These are phyloP conservation scores for Rhodotorula sp. DNA, from an alignment of 1,284 basidiomycete species.

Conservation along the genomic window DNA sequence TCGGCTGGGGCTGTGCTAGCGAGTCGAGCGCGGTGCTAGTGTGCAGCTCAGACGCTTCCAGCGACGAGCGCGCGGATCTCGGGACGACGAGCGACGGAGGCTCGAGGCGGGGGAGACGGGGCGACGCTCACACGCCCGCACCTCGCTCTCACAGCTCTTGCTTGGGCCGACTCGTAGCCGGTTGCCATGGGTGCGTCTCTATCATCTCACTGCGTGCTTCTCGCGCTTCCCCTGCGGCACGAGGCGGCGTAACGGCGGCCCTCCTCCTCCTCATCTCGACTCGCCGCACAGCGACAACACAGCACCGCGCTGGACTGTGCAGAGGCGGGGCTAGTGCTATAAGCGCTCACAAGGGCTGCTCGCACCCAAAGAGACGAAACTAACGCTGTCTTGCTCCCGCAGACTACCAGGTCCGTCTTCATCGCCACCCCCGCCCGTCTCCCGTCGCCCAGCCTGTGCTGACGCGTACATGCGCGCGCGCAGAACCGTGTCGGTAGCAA, in stretches of 20 bases:
- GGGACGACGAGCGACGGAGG: too few species aligned
- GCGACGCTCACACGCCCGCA: too few species aligned
- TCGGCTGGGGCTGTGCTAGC: too few species aligned
- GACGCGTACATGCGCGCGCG: neutral
- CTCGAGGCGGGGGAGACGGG: too few species aligned
- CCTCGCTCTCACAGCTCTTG: too few species aligned
- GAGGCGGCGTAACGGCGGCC: neutral
- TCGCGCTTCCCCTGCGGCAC: neutral
- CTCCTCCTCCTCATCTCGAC: neutral
- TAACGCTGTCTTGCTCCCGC: neutral
- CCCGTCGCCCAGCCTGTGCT: neutral
- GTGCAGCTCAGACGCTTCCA: too few species aligned
- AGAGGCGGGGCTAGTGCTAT: too few species aligned
- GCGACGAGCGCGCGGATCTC: too few species aligned
- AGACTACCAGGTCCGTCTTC: conserved; percentile 12
- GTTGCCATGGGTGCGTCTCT: neutral
- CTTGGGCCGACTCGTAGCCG: too few species aligned
- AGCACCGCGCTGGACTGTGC: neutral
- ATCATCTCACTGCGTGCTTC: neutral
- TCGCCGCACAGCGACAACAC: neutral
- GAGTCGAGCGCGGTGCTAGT: too few species aligned
- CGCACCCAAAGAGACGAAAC: neutral
- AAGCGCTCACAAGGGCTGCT: too few species aligned
- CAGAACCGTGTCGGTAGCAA: conserved; percentile 56
- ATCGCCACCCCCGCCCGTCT: neutral